Conservation (phyloP, 352 stramenopile species). For the Phytophthora melonis region DNA sequence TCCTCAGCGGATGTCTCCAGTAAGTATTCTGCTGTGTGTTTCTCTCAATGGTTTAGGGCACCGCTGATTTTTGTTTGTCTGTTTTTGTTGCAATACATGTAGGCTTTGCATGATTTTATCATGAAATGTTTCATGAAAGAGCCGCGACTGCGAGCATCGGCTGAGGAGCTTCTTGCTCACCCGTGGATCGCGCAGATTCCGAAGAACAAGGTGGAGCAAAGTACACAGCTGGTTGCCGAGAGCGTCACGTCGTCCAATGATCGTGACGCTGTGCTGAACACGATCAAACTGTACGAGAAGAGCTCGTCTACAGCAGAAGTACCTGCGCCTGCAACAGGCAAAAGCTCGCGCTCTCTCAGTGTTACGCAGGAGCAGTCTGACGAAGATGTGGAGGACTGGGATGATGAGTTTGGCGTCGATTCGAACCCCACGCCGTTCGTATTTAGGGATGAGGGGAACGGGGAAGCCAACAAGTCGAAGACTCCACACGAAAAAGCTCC, state of each 20-base stretch:
- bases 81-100: constrained; percentile 1
- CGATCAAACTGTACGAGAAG: constrained; percentile 87
- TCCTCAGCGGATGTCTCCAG: constrained; percentile 88
- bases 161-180: constrained; percentile 87
- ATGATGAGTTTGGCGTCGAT: constrained; percentile 82
- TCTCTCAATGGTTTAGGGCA: background rate
- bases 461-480: constrained; percentile 14
- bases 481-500: constrained; percentile 9
- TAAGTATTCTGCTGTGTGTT: constrained; percentile 25
- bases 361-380: constrained; percentile 45
- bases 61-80: constrained; percentile 4
- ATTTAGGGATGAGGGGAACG: constrained; percentile 14
- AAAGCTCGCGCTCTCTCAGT: constrained; percentile 30
- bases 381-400: constrained; percentile 83
- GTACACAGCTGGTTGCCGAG: constrained; percentile 79
- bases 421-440: constrained; percentile 47
- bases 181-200: constrained; percentile 93
- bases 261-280: constrained; percentile 85
- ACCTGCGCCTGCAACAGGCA: constrained; percentile 20
- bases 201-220: constrained; percentile 90
- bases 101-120: constrained; percentile 93
- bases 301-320: constrained; percentile 46
- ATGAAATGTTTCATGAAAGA: constrained; percentile 95
- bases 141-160: constrained; percentile 78
- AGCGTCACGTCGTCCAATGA: constrained; percentile 82